phyloP scores from a whole-genome alignment of 371 early-diverging fungal species.

The Mucor lusitanicus region DNA sequence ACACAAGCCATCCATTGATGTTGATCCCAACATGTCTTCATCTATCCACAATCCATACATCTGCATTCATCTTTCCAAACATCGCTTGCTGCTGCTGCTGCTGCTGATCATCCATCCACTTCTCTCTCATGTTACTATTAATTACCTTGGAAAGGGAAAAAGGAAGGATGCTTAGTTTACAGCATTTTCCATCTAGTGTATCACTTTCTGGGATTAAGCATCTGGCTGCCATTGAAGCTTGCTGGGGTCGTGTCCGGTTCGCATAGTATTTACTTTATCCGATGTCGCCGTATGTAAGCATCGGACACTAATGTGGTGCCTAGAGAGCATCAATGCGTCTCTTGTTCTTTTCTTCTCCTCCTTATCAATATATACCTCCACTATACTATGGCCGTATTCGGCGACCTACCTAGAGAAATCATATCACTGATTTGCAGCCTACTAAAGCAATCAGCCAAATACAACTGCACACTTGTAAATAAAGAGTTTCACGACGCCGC shows the following conservation, averaged over 20 bases:
- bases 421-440: constrained; percentile 24
- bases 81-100: background rate
- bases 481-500: constrained; percentile 23
- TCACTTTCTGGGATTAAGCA: constrained; percentile 1
- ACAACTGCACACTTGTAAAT: constrained; percentile 23
- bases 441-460: constrained; percentile 25
- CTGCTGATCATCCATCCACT: background rate
- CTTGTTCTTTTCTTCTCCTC: background rate
- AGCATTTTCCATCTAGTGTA: constrained; percentile 8
- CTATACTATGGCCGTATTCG: constrained; percentile 15
- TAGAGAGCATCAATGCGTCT: background rate
- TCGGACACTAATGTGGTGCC: background rate
- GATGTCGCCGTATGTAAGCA: background rate
- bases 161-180: constrained; percentile 24
- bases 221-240: constrained; percentile 1
- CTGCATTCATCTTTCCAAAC: background rate
- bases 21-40: background rate
- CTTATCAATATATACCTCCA: background rate
- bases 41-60: background rate
- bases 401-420: constrained; percentile 25
- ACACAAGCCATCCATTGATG: background rate
- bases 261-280: background rate
- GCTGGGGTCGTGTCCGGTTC: background rate
- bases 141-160: constrained; percentile 34
- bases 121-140: background rate